Evolutionary conservation across 2,329 filamentous ascomycete genomes (phyloP).

Genomic region (Curvularia spicifera): DNA sequence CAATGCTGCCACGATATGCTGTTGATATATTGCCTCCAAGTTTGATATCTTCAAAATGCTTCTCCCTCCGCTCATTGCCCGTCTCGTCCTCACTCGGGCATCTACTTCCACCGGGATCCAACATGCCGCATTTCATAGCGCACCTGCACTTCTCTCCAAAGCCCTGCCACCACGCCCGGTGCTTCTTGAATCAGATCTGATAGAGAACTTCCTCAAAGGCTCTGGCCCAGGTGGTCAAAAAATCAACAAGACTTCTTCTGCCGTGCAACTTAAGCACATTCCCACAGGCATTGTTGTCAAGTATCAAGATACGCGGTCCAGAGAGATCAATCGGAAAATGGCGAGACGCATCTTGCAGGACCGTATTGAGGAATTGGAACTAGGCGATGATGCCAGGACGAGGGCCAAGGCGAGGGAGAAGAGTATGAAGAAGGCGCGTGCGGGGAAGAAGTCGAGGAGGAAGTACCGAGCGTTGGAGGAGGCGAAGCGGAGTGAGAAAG

Average conservation of each 20-base stretch:
- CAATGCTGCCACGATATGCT: constrained; percentile 25
- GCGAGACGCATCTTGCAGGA: constrained; percentile 79
- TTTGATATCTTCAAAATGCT: constrained; percentile 22
- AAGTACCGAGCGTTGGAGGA: constrained; percentile 68
- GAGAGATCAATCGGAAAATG: constrained; percentile 84
- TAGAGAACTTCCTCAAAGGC: constrained; percentile 87
- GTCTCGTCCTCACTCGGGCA: constrained; percentile 13
- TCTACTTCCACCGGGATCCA: constrained; percentile 11
- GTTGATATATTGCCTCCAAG: constrained; percentile 8
- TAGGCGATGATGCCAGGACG: constrained; percentile 72
- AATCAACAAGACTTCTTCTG: constrained; percentile 98
- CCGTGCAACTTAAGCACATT: constrained; percentile 88
- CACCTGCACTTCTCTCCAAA: constrained; percentile 27
- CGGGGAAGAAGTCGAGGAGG: constrained; percentile 78
- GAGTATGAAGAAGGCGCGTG: constrained; percentile 74
- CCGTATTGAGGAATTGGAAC: constrained; percentile 74
- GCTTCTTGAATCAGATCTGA: constrained; percentile 78
- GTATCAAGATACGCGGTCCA: constrained; percentile 87
- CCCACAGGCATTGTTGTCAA: constrained; percentile 94
- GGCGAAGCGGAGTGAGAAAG: constrained; percentile 71
- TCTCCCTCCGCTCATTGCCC: constrained; percentile 10
- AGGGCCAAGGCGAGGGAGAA: constrained; percentile 68
- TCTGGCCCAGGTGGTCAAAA: constrained; percentile 94
- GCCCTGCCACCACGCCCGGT: constrained; percentile 71
- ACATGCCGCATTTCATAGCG: constrained; percentile 27